Conservation (phyloP, 208 protist species). For the Crithidia fasciculata region DNA sequence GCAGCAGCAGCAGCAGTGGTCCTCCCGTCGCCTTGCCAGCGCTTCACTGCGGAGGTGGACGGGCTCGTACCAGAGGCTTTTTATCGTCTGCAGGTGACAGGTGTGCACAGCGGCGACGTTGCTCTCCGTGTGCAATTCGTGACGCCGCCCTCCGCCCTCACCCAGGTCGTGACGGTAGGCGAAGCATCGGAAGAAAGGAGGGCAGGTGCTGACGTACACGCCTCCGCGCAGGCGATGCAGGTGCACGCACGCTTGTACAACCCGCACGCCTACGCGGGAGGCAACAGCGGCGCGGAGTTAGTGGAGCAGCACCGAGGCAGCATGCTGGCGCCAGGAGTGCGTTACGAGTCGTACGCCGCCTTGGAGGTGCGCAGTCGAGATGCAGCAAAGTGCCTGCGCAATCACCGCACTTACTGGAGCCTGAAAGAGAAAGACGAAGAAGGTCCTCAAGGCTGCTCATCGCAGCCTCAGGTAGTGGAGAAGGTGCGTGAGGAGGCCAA, state of each 20-base stretch:
- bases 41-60: conserved; percentile 12
- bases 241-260: conserved; percentile 16
- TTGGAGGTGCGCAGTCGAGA: conserved; percentile 7
- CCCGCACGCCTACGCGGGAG: conserved; percentile 11
- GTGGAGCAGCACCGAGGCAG: not conserved
- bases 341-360: conserved; percentile 3
- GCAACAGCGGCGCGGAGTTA: no score
- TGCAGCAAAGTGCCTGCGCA: not conserved
- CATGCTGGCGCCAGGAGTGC: conserved; percentile 12
- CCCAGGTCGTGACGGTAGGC: conserved; percentile 10
- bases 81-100: conserved; percentile 25
- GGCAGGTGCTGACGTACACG: not conserved
- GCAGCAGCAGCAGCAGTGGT: no score
- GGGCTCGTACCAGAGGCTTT: conserved; percentile 19
- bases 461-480: no score
- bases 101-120: conserved; percentile 1
- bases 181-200: not conserved
- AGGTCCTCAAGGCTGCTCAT: no score
- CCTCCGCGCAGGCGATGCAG: not conserved
- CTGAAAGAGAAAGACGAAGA: not conserved
- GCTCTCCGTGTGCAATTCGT: conserved; percentile 15
- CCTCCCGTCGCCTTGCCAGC: not conserved
- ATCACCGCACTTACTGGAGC: not conserved
- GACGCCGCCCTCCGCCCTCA: conserved; percentile 14
- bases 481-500: no score